Percentiles rank a stretch among this genome's conserved stretches.
phyloP scores from a whole-genome alignment of 2,329 filamentous ascomycete genomes.

The Aspergillaceae sp. region DNA sequence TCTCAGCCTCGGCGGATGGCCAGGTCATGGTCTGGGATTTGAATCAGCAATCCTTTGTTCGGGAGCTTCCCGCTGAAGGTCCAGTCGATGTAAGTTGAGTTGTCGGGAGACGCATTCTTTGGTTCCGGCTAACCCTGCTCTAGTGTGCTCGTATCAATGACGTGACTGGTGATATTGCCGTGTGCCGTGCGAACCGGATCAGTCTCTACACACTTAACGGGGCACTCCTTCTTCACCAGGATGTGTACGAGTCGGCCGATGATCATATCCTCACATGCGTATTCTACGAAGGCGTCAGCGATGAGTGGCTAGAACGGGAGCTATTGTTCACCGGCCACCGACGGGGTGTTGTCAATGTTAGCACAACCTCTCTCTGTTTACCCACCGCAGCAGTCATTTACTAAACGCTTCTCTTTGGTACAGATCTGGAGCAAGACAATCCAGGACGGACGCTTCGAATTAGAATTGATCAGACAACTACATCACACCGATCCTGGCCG shows the following conservation, averaged over 20 bases:
- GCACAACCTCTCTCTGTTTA: conserved; percentile 2
- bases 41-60: conserved; percentile 79
- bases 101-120: not conserved
- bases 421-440: conserved; percentile 52
- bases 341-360: conserved; percentile 68
- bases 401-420: not conserved
- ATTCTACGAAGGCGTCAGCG: conserved; percentile 84
- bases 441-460: conserved; percentile 57
- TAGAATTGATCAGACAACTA: conserved; percentile 71
- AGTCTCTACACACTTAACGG: conserved; percentile 84
- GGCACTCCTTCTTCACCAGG: conserved; percentile 69
- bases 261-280: conserved; percentile 75
- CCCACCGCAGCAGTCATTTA: conserved; percentile 3
- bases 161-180: conserved; percentile 77
- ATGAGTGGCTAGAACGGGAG: conserved; percentile 83
- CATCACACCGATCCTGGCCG: conserved; percentile 67
- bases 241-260: conserved; percentile 62
- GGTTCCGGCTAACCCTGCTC: conserved; percentile 19
- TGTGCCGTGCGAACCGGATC: conserved; percentile 69
- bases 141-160: conserved; percentile 84
- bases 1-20: conserved; percentile 75
- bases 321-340: conserved; percentile 84
- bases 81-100: conserved; percentile 36
- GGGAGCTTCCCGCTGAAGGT: conserved; percentile 55
- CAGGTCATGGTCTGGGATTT: conserved; percentile 88